phyloP scores from a whole-genome alignment of 2,329 filamentous ascomycete genomes.

The Xylariaceae sp. region DNA sequence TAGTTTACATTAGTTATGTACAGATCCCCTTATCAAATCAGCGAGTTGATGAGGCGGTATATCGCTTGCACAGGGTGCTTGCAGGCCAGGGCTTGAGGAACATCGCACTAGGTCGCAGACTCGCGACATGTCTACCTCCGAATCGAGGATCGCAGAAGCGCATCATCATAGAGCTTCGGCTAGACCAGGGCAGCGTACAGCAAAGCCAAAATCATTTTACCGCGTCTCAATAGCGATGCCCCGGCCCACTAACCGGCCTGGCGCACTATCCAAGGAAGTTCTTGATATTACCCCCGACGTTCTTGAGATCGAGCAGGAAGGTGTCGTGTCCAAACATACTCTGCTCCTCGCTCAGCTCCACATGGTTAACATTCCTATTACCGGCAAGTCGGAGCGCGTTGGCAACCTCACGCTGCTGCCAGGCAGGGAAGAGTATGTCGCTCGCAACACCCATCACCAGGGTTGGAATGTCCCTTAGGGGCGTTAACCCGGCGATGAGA shows the following conservation, averaged over 20 bases:
- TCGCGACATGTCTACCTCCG: too few species aligned
- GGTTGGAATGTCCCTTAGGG: conserved; percentile 71
- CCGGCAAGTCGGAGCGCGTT: conserved; percentile 73
- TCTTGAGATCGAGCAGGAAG: conserved; percentile 85
- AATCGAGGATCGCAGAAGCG: neutral
- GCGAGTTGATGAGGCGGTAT: neutral
- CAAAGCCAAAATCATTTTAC: neutral
- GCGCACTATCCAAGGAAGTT: conserved; percentile 63
- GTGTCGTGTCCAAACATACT: conserved; percentile 96
- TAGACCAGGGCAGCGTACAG: neutral
- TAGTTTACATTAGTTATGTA: too few species aligned
- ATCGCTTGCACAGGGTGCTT: neutral
- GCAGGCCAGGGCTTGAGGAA: neutral
- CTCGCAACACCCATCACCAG: conserved; percentile 92
- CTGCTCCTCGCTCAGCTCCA: conserved; percentile 90
- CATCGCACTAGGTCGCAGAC: neutral
- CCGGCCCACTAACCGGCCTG: neutral
- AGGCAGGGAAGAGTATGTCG: conserved; percentile 94
- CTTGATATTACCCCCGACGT: conserved; percentile 80
- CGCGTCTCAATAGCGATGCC: neutral
- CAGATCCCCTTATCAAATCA: neutral
- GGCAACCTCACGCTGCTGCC: conserved; percentile 94
- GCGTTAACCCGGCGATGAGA: conserved; percentile 68
- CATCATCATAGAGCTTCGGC: neutral
- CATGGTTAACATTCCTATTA: conserved; percentile 76